Evolutionary conservation across 2,329 filamentous ascomycete genomes (phyloP).

Genomic region (Phyllosticta citrichinensis): DNA sequence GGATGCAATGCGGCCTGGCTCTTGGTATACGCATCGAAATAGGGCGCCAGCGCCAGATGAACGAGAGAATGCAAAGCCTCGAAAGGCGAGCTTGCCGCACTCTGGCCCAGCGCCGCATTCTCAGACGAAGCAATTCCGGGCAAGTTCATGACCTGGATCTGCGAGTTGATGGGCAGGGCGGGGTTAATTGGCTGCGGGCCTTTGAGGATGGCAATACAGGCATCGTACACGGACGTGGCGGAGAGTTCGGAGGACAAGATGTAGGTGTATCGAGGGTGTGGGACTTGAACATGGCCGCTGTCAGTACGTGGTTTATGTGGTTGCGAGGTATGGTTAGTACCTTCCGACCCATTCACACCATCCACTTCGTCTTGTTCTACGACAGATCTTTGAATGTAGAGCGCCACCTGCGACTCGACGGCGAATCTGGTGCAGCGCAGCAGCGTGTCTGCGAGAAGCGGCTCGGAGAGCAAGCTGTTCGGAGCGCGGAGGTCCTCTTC

Average conservation of each 20-base stretch:
- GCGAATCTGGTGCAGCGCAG: constrained; percentile 84
- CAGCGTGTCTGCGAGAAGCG: constrained; percentile 65
- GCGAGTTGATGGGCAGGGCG: constrained; percentile 67
- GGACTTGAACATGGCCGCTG: constrained; percentile 23
- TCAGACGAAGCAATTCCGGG: constrained; percentile 68
- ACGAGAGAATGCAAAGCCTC: constrained; percentile 88
- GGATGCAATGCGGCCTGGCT: constrained; percentile 32
- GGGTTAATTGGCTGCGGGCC: constrained; percentile 80
- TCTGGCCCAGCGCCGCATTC: constrained; percentile 58
- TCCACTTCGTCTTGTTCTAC: constrained; percentile 24
- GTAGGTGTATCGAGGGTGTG: constrained; percentile 52
- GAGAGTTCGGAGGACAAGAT: constrained; percentile 73
- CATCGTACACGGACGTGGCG: constrained; percentile 66
- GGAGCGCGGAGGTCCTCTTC: constrained; percentile 68
- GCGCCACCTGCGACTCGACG: constrained; percentile 71
- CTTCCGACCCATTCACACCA: constrained; percentile 22
- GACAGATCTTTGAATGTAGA: constrained; percentile 79
- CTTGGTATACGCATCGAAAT: constrained; percentile 94
- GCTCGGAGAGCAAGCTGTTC: constrained; percentile 72
- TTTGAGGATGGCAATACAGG: constrained; percentile 84
- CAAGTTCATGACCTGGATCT: constrained; percentile 88
- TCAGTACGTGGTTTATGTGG: constrained; percentile 17
- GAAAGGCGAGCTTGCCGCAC: constrained; percentile 68
- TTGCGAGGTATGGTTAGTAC: constrained; percentile 17
- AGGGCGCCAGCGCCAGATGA: constrained; percentile 83